Base-by-base conservation (phyloP, 1,284 basidiomycete species). In the Trametes polyzona region DNA sequence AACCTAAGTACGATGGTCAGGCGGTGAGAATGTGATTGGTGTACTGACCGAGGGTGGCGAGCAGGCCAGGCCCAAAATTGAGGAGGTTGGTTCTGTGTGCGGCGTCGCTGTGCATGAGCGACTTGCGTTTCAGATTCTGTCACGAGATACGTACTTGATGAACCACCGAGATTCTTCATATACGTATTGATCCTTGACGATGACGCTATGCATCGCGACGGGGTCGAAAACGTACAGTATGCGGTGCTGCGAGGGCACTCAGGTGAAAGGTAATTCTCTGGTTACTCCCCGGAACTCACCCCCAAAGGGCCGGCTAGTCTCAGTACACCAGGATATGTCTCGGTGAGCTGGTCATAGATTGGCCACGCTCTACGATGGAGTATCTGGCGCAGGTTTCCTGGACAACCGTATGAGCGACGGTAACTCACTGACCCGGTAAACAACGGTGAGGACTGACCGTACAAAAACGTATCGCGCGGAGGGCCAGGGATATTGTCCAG, bases 121-220 rank as follows among this genome's bases (percentile, higher is more conserved):
- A n/a, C n/a, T n/a, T n/a, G 23, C 6, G 4, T 17, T 14, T 9
- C 6, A 16, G 7, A 21, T 3, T 32, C n/a, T n/a, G n/a, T n/a
- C n/a, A n/a, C n/a, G n/a, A n/a, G n/a, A n/a, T n/a, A 32, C 59
- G 11, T 36, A 57, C 59, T 40, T 50, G 21, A 61, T 11, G 39
- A 57, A 55, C 24, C 39, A 61, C 2, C 5, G 17, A 1, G 56
- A 24, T 16, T 71, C 68, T 23, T 71, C 68, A 47, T 67, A 74
- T 12, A 65, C 48, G 26, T 69, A 55, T 37, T 69, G 66, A 14
- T 75, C 72, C 56, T 72, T 74, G 17, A 72, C 62, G 5, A 73
- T 26, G n/a, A 75, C 65, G 39, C 55, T 63, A 30, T 70, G 65
- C 40, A 72, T 52, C 2, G 71, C 71, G n/a, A 30, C 36, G 4